A percentile compares a stretch with the other conserved stretches of the same genome.
Conservation (phyloP, 441 rosid genomes). For the Jatropha multifida region DNA sequence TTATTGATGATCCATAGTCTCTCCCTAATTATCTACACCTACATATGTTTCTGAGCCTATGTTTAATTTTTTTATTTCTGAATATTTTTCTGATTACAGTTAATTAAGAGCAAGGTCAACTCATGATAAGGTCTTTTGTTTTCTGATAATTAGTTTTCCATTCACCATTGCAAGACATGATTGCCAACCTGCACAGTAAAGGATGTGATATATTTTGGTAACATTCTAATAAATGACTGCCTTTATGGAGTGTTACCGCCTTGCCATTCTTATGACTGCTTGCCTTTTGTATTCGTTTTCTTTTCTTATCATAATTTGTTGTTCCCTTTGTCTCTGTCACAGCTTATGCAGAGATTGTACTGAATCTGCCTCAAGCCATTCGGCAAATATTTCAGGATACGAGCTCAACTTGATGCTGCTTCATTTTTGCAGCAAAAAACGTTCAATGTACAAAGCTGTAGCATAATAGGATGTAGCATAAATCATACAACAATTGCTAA, state of each 20-base stretch:
- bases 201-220: background rate
- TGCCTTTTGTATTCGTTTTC: background rate
- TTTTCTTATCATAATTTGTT: background rate
- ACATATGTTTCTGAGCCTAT: background rate
- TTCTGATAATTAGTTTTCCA: background rate
- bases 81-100: background rate
- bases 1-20: no score
- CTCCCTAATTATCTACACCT: no score
- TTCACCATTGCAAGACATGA: background rate
- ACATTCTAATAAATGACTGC: background rate
- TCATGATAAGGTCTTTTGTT: background rate
- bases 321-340: constrained; percentile 20
- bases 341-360: constrained; percentile 91
- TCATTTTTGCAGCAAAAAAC: background rate
- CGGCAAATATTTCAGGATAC: constrained; percentile 50
- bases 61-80: background rate
- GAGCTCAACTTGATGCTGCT: constrained; percentile 28
- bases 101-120: background rate
- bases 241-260: background rate
- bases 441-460: constrained; percentile 10
- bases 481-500: background rate
- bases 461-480: background rate
- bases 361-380: constrained; percentile 64
- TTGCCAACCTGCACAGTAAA: no score
- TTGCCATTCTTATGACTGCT: background rate